Percentiles rank a stretch among this genome's conserved stretches.
These are phyloP conservation scores for Candida sithepensis DNA, from an alignment of 805 yeast genomes.

Conservation along the genomic window DNA sequence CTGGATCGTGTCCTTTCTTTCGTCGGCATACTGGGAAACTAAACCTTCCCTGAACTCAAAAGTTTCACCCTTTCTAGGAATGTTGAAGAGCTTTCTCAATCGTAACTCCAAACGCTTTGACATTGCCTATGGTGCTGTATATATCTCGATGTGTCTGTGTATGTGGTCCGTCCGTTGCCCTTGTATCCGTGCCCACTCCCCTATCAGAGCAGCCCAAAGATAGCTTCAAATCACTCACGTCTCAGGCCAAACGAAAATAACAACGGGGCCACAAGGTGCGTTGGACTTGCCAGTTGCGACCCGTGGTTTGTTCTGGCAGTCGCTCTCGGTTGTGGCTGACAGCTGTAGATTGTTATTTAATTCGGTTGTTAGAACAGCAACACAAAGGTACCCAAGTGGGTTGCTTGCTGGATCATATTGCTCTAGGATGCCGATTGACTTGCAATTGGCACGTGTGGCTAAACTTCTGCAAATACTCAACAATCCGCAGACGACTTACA, in stretches of 20 bases:
- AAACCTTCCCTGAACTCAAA: slow-evolving; percentile 85
- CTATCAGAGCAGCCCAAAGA: background rate
- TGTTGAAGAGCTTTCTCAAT: slow-evolving; percentile 52
- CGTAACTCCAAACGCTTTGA: slow-evolving; percentile 41
- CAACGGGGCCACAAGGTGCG: background rate
- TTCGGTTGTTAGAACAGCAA: too few relatives aligned
- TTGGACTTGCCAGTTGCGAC: background rate
- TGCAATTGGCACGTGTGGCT: slow-evolving; percentile 53
- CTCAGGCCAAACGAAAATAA: background rate
- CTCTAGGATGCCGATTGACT: slow-evolving; percentile 54
- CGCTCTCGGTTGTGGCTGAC: too few relatives aligned
- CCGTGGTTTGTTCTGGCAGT: background rate
- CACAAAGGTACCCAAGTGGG: too few relatives aligned
- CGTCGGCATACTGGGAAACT: slow-evolving; percentile 91
- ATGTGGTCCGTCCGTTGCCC: background rate
- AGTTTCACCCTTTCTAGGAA: slow-evolving; percentile 71
- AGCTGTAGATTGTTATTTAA: too few relatives aligned
- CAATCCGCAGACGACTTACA: slow-evolving; percentile 60
- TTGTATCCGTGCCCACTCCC: background rate
- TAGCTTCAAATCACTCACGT: too few relatives aligned
- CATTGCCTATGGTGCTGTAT: slow-evolving; percentile 10
- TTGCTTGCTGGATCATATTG: too few relatives aligned
- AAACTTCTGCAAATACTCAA: slow-evolving; percentile 50
- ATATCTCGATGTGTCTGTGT: background rate
- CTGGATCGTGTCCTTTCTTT: slow-evolving; percentile 94